Conservation (phyloP, 257 asterid species). For the Fraxinus cuspidata region DNA sequence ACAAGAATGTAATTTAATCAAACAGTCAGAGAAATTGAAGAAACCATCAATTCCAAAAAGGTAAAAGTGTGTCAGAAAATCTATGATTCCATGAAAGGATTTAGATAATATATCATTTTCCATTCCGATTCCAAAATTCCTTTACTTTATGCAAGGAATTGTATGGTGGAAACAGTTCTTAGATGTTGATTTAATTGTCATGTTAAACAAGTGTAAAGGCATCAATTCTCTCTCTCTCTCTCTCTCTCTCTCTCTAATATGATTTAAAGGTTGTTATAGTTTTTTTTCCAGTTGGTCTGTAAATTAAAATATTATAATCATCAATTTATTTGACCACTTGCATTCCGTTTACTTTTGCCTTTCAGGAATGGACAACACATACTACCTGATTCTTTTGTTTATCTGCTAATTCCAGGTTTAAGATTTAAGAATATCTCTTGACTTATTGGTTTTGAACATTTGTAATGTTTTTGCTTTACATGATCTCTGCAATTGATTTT, state of each 20-base stretch:
- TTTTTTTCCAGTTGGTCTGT: constrained; percentile 1
- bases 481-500: constrained; percentile 21
- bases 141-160: not conserved
- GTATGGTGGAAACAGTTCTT: not conserved
- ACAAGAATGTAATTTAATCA: too few species aligned
- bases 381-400: constrained; percentile 79
- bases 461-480: constrained; percentile 21
- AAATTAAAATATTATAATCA: too few species aligned
- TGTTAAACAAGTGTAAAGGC: not conserved
- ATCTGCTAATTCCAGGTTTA: constrained; percentile 91
- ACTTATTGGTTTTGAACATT: constrained; percentile 14
- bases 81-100: too few species aligned
- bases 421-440: constrained; percentile 23
- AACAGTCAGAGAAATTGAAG: too few species aligned
- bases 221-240: not conserved
- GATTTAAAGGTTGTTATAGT: not conserved
- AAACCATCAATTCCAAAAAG: too few species aligned
- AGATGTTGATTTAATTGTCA: not conserved
- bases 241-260: not conserved
- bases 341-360: constrained; percentile 21
- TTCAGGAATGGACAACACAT: constrained; percentile 81
- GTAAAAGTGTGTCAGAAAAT: too few species aligned
- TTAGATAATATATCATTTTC: too few species aligned
- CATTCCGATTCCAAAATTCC: too few species aligned
- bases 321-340: constrained; percentile 26